A percentile compares a stretch with the other conserved stretches of the same genome.
Conservation (phyloP, 495 filamentous ascomycete genomes). For the Astrocystis sublimbata region DNA sequence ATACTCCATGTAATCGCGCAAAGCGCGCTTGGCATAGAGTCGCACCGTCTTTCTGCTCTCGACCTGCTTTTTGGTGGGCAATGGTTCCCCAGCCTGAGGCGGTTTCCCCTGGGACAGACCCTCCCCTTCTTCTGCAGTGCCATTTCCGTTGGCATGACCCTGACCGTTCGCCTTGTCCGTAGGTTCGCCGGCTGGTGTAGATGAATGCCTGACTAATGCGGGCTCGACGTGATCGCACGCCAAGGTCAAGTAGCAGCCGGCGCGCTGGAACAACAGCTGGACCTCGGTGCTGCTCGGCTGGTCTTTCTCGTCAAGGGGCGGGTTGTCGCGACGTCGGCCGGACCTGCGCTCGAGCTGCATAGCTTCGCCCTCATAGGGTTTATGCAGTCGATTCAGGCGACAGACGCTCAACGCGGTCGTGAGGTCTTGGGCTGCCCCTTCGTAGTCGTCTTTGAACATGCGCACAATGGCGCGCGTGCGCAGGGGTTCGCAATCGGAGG, state of each 20-base stretch:
- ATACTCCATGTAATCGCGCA: constrained; percentile 69
- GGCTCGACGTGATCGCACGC: constrained; percentile 64
- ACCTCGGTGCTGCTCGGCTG: constrained; percentile 71
- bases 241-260: constrained; percentile 69
- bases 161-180: constrained; percentile 19
- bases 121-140: constrained; percentile 14
- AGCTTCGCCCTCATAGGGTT: constrained; percentile 39
- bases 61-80: constrained; percentile 46
- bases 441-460: constrained; percentile 73
- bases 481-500: constrained; percentile 63
- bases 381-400: constrained; percentile 53
- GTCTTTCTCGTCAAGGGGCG: constrained; percentile 64
- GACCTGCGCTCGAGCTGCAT: constrained; percentile 36
- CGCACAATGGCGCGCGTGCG: constrained; percentile 71
- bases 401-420: constrained; percentile 62
- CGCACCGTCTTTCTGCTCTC: constrained; percentile 67
- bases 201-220: constrained; percentile 41
- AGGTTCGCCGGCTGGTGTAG: constrained; percentile 13
- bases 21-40: constrained; percentile 68
- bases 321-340: constrained; percentile 50
- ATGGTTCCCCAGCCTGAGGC: constrained; percentile 38
- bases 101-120: constrained; percentile 19
- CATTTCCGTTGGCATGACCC: constrained; percentile 5
- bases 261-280: constrained; percentile 75
- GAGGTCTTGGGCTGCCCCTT: constrained; percentile 66